These are phyloP conservation scores for Alectoria sarmentosa DNA, from an alignment of 495 filamentous ascomycete genomes.

Conservation along the genomic window DNA sequence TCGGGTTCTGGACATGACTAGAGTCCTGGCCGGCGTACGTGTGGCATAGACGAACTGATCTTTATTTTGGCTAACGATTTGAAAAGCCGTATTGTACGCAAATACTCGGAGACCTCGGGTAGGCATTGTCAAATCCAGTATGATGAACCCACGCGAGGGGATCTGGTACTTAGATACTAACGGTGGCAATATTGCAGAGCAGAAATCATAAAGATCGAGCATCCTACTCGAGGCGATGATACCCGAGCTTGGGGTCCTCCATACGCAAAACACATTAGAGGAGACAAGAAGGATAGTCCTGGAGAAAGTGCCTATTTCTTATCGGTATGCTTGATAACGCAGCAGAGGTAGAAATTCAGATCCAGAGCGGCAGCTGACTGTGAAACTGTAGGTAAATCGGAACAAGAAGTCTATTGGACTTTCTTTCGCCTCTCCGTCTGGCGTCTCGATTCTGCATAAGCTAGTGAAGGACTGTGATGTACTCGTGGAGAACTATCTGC, in stretches of 20 bases:
- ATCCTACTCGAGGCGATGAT: slow-evolving; percentile 86
- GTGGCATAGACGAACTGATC: neutral
- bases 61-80: slow-evolving; percentile 10
- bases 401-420: slow-evolving; percentile 94
- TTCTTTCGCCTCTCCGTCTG: slow-evolving; percentile 77
- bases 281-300: slow-evolving; percentile 55
- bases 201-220: slow-evolving; percentile 95
- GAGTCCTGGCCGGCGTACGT: slow-evolving; percentile 90
- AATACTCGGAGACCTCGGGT: slow-evolving; percentile 95
- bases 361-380: neutral
- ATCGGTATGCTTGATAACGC: slow-evolving; percentile 47
- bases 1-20: slow-evolving; percentile 89
- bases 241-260: slow-evolving; percentile 96
- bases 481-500: slow-evolving; percentile 94
- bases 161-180: neutral
- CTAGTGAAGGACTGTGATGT: slow-evolving; percentile 83
- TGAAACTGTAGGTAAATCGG: slow-evolving; percentile 63
- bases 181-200: slow-evolving; percentile 51
- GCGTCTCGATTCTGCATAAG: slow-evolving; percentile 77
- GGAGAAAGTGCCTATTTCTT: slow-evolving; percentile 96
- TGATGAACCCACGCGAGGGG: neutral
- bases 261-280: slow-evolving; percentile 66
- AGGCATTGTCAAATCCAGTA: slow-evolving; percentile 32
- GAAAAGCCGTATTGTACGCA: slow-evolving; percentile 92
- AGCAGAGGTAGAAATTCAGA: neutral